These are phyloP conservation scores for Pleurotus salmoneostramineus DNA, from an alignment of 768 basidiomycete species.

Conservation along the genomic window DNA sequence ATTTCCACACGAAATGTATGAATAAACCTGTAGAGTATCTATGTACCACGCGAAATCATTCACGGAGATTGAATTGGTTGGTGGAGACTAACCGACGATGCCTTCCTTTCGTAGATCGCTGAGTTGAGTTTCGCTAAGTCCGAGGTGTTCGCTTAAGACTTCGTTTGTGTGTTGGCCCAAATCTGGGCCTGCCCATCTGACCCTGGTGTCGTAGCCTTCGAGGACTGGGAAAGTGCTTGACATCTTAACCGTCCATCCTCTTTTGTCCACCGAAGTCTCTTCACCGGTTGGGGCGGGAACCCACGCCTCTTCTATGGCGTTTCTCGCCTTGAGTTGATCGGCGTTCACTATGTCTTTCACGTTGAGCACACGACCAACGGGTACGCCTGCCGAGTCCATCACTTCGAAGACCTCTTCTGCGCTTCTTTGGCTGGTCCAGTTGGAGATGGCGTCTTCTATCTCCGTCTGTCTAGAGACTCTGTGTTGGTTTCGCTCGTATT, in stretches of 20 bases:
- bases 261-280: slow-evolving; percentile 12
- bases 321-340: slow-evolving; percentile 52
- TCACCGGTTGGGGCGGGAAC: slow-evolving; percentile 25
- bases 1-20: neutral
- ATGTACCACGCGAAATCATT: neutral
- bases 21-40: neutral
- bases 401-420: slow-evolving; percentile 49
- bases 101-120: slow-evolving; percentile 33
- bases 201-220: slow-evolving; percentile 52
- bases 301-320: slow-evolving; percentile 56
- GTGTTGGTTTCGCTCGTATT: slow-evolving; percentile 53
- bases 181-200: slow-evolving; percentile 68
- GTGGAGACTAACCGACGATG: slow-evolving; percentile 32
- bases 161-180: slow-evolving; percentile 58
- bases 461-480: slow-evolving; percentile 60
- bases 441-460: slow-evolving; percentile 60
- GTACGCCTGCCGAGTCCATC: slow-evolving; percentile 52
- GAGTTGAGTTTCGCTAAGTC: slow-evolving; percentile 32
- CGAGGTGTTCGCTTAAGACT: slow-evolving; percentile 40
- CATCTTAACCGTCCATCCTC: slow-evolving; percentile 64
- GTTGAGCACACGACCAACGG: slow-evolving; percentile 59
- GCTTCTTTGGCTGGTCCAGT: slow-evolving; percentile 49
- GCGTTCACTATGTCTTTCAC: slow-evolving; percentile 61
- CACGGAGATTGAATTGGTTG: neutral
- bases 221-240: slow-evolving; percentile 59